phyloP scores from a whole-genome alignment of 371 early-diverging fungal genomes.

The Dichotomocladium elegans region DNA sequence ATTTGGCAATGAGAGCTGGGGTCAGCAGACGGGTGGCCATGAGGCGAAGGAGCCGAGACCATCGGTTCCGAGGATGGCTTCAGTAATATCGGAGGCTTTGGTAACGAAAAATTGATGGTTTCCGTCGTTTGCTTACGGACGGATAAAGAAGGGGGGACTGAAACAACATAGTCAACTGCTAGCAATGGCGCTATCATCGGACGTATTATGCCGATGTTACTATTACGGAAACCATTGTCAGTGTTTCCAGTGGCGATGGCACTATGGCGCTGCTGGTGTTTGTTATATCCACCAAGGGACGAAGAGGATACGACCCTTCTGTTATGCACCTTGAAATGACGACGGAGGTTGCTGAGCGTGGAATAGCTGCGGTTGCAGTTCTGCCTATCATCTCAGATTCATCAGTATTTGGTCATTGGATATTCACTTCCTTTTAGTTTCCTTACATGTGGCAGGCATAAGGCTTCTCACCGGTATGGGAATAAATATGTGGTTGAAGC shows the following conservation, averaged over 20 bases:
- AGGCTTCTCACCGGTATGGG: constrained; percentile 17
- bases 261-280: not conserved
- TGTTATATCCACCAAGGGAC: not conserved
- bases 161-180: not conserved
- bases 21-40: too few relatives aligned
- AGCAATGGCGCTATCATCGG: too few relatives aligned
- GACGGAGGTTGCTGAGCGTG: constrained; percentile 9
- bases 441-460: constrained; percentile 12
- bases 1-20: too few relatives aligned
- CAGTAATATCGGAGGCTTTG: too few relatives aligned
- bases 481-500: constrained; percentile 7
- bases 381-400: not conserved
- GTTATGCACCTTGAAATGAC: constrained; percentile 9
- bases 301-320: not conserved
- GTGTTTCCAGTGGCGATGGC: not conserved
- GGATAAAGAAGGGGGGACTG: not conserved
- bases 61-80: too few relatives aligned
- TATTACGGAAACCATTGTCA: not conserved
- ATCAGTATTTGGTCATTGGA: not conserved
- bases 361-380: constrained; percentile 4
- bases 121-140: too few relatives aligned
- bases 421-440: not conserved
- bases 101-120: too few relatives aligned
- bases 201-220: too few relatives aligned
- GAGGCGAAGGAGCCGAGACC: too few relatives aligned